Base-by-base conservation (phyloP, 495 filamentous ascomycete genomes). In the Penicillium angulare region DNA sequence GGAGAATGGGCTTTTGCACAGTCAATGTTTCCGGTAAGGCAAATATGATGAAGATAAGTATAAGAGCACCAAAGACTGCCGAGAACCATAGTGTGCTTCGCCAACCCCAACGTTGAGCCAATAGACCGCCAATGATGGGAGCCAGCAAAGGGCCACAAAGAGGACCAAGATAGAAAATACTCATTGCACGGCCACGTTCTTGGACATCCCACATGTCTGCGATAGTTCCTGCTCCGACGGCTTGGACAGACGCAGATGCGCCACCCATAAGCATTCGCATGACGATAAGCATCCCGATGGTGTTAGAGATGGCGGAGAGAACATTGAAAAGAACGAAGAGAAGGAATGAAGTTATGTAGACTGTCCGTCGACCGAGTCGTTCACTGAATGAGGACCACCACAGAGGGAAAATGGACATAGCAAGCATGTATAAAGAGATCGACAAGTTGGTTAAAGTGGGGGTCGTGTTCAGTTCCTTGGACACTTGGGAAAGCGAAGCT, bases 321-420 rank as follows among this genome's bases (percentile, higher is more conserved):
- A 87, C 68, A 35, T 84, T 88, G 70, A 87, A 96, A 16, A 96
- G 42, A n/a, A 86, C 67, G 61, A 92, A 95, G 5, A 96, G 75
- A 20, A 74, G 60, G 63, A 97, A 97, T 0, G 89, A 95, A 33
- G 79, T 71, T 15, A 97, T 60, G 66, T 96, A 97, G 45, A 97
- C 90, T 7, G 85, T 89, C 21, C 92, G 79, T 32, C 92, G 81
- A 17, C 92, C 92, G 3, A 89, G 67, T 3, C 81, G 79, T 66
- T 97, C 92, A 9, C 88, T 92, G 63, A 96, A 95, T 3, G 84
- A 86, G 2, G 88, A 93, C 92, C 92, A 96, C 90, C 90, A 97
- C 5, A 97, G 78, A 2, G 92, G 92, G 53, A 91, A 96, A 21
- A 96, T 89, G 15, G 86, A 81, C 90, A 96, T 93, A 47, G 80